These are phyloP conservation scores for Dentipellis sp. DNA, from an alignment of 768 basidiomycete species.

Conservation along the genomic window DNA sequence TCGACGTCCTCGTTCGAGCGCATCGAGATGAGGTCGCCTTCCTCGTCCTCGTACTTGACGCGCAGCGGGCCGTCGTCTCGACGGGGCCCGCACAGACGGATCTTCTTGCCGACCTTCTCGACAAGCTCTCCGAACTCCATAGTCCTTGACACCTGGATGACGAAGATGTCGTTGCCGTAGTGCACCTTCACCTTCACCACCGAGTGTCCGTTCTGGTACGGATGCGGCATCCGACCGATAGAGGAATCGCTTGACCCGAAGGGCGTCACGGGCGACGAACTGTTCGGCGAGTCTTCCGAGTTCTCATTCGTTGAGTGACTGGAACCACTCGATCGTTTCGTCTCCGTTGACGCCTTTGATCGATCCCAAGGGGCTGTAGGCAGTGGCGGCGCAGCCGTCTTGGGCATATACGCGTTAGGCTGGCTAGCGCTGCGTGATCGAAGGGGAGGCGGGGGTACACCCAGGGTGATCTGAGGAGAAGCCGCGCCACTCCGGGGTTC, in stretches of 20 bases:
- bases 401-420: conserved; percentile 59
- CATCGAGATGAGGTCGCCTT: conserved; percentile 83
- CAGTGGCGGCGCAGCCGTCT: conserved; percentile 46
- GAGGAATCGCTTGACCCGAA: conserved; percentile 88
- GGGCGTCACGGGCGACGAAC: conserved; percentile 80
- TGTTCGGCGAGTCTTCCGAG: conserved; percentile 79
- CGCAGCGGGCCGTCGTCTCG: conserved; percentile 73
- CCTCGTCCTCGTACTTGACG: conserved; percentile 87
- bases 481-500: conserved; percentile 2
- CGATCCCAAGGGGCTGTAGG: conserved; percentile 40
- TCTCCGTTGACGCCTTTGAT: conserved; percentile 32
- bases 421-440: conserved; percentile 78
- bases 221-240: conserved; percentile 43
- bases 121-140: conserved; percentile 80
- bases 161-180: conserved; percentile 92
- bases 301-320: conserved; percentile 77
- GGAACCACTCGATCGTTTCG: conserved; percentile 77
- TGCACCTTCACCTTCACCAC: conserved; percentile 90
- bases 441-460: conserved; percentile 23
- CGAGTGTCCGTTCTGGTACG: conserved; percentile 39
- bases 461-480: conserved; percentile 13
- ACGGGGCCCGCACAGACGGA: conserved; percentile 79
- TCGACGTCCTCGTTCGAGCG: conserved; percentile 90
- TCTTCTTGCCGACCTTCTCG: conserved; percentile 88
- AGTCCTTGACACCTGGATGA: conserved; percentile 76